Evolutionary conservation across 345 rosid species (phyloP).

Genomic region (Brassica nigra): DNA sequence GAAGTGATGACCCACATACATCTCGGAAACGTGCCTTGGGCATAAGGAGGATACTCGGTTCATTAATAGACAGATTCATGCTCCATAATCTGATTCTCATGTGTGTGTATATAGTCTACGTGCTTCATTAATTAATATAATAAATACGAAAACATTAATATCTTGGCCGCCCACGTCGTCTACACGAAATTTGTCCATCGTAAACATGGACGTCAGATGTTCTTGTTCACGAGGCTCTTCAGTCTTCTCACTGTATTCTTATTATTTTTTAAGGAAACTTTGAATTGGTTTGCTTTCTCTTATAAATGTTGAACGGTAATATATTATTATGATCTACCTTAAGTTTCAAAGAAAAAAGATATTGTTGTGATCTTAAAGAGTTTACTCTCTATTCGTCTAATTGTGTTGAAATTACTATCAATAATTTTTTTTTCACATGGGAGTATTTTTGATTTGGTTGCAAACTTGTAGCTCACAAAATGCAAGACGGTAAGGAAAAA

Average conservation of each 20-base stretch:
- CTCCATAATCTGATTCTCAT: not conserved
- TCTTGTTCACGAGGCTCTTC: conserved; percentile 2
- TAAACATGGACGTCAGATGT: conserved; percentile 13
- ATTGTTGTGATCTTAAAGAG: not conserved
- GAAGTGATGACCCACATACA: conserved; percentile 21
- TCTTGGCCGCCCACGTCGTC: conserved; percentile 17
- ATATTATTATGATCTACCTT: not conserved
- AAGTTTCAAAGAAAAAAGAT: no score
- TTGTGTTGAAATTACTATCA: not conserved
- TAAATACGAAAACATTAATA: not conserved
- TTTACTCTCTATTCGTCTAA: not conserved
- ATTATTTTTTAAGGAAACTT: not conserved
- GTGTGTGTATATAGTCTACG: not conserved
- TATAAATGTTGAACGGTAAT: not conserved
- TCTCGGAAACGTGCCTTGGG: conserved; percentile 15
- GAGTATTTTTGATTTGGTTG: not conserved
- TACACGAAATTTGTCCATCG: conserved; percentile 19
- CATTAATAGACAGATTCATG: conserved; percentile 34
- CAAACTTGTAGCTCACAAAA: not conserved
- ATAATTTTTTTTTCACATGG: no score
- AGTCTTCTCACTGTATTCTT: not conserved
- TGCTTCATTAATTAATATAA: not conserved
- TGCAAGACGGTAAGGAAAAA: not conserved
- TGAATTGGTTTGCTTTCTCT: not conserved
- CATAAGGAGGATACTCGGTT: conserved; percentile 33